Conservation (phyloP, 106 monocot species). For the Platanthera zijinensis region DNA sequence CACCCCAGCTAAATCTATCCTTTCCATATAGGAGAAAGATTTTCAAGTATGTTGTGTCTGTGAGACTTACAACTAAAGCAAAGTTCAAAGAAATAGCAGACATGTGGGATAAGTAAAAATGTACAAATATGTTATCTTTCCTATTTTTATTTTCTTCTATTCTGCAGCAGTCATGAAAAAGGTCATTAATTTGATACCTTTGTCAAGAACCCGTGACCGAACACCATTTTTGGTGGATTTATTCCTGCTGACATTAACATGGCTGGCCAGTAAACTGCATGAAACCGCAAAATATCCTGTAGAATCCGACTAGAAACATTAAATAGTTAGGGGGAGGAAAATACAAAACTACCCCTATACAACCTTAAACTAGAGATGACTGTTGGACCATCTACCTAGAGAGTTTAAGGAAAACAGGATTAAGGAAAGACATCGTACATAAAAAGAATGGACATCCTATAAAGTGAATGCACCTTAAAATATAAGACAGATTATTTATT, state of each 20-base stretch:
- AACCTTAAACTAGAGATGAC: too few relatives aligned
- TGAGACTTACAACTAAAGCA: too few relatives aligned
- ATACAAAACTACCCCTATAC: too few relatives aligned
- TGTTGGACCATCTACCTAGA: too few relatives aligned
- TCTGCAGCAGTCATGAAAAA: neutral
- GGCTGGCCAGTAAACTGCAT: conserved; percentile 99
- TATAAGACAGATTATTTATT: too few relatives aligned
- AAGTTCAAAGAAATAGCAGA: neutral
- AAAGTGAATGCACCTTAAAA: too few relatives aligned
- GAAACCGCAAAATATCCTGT: conserved; percentile 96
- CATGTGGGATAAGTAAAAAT: neutral
- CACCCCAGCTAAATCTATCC: too few relatives aligned
- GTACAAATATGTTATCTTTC: neutral
- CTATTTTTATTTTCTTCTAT: neutral
- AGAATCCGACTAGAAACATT: conserved; percentile 2
- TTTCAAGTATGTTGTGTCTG: too few relatives aligned
- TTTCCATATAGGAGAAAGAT: too few relatives aligned
- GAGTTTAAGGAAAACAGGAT: too few relatives aligned
- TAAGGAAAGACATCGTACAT: too few relatives aligned
- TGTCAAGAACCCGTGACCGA: conserved; percentile 98
- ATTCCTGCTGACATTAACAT: conserved; percentile 97
- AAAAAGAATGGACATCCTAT: too few relatives aligned
- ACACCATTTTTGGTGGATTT: conserved; percentile 73
- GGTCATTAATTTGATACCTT: conserved; percentile 48
- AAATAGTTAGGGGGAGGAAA: neutral